Conservation (phyloP, 305 asterid genomes). For the Petunia hybrid region DNA sequence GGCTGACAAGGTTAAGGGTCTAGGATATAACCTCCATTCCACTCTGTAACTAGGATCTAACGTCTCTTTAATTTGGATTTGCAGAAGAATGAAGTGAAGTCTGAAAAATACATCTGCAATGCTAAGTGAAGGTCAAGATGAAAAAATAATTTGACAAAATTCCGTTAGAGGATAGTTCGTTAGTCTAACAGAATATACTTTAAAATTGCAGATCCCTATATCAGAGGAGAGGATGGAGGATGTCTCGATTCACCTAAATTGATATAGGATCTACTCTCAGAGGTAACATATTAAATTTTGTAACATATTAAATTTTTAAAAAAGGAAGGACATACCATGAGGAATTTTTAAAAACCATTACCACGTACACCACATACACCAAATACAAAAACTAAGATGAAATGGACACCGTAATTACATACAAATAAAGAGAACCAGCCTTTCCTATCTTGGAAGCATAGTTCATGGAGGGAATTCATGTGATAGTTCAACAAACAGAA, state of each 20-base stretch:
- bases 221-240: slow-evolving; percentile 19
- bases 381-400: neutral
- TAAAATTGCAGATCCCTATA: neutral
- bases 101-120: slow-evolving; percentile 8
- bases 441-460: neutral
- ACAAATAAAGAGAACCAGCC: neutral
- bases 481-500: neutral
- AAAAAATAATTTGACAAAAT: slow-evolving; percentile 1
- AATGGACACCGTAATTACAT: slow-evolving; percentile 7
- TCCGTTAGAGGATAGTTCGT: slow-evolving; percentile 35
- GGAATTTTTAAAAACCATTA: neutral
- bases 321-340: neutral
- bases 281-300: neutral
- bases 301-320: neutral
- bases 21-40: neutral
- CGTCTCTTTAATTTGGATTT: slow-evolving; percentile 18
- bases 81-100: slow-evolving; percentile 23
- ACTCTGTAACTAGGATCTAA: slow-evolving; percentile 19
- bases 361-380: neutral
- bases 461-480: slow-evolving; percentile 14
- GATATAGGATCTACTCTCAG: slow-evolving; percentile 25
- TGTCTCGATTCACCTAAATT: neutral
- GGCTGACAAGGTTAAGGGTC: neutral
- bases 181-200: slow-evolving; percentile 24
- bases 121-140: slow-evolving; percentile 10